These are phyloP conservation scores for Debaryomyces hansenii DNA, from an alignment of 805 yeast species.

Conservation along the genomic window DNA sequence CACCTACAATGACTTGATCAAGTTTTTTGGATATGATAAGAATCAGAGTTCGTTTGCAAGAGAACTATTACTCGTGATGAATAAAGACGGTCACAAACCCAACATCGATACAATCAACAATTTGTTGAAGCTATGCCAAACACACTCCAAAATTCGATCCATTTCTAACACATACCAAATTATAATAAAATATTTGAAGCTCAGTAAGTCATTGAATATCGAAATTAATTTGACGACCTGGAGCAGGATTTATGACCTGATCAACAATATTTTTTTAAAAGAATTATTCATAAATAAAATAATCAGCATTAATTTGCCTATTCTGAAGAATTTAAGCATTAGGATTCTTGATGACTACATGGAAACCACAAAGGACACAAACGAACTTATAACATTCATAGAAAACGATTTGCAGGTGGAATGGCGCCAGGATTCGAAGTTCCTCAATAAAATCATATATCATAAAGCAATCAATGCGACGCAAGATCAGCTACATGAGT, in stretches of 20 bases:
- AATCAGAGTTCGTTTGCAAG: slow-evolving; percentile 42
- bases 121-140: slow-evolving; percentile 29
- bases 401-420: slow-evolving; percentile 29
- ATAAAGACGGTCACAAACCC: slow-evolving; percentile 40
- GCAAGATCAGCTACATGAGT: not conserved
- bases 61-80: slow-evolving; percentile 39
- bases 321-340: slow-evolving; percentile 28
- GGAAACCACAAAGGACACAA: slow-evolving; percentile 22
- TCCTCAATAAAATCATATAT: slow-evolving; percentile 28
- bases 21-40: slow-evolving; percentile 40
- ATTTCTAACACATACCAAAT: slow-evolving; percentile 31
- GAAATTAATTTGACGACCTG: slow-evolving; percentile 34
- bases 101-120: slow-evolving; percentile 41
- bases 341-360: slow-evolving; percentile 36
- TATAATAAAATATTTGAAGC: slow-evolving; percentile 28
- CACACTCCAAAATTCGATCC: slow-evolving; percentile 33
- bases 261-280: slow-evolving; percentile 37
- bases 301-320: slow-evolving; percentile 30
- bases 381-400: slow-evolving; percentile 31
- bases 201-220: slow-evolving; percentile 24
- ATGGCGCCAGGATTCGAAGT: slow-evolving; percentile 30
- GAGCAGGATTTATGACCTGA: slow-evolving; percentile 37
- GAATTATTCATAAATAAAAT: slow-evolving; percentile 35
- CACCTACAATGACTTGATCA: slow-evolving; percentile 40
- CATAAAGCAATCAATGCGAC: slow-evolving; percentile 10